phyloP scores from a whole-genome alignment of 2,329 filamentous ascomycete genomes.

The Penicillium sp. region DNA sequence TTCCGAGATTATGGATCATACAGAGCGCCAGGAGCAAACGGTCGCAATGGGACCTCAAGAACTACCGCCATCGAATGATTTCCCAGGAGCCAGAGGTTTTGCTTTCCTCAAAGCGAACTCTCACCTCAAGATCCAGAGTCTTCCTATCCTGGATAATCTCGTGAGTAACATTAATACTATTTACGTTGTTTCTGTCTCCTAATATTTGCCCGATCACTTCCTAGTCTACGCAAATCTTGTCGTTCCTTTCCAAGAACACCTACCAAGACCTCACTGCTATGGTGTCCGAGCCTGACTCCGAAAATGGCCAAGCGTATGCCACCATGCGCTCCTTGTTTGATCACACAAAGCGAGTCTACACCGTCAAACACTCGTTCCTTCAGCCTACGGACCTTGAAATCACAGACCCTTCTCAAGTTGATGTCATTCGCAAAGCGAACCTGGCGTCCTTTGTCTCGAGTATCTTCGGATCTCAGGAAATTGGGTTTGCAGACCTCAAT shows the following conservation, averaged over 20 bases:
- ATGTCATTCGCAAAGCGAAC: slow-evolving; percentile 62
- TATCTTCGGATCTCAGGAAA: slow-evolving; percentile 62
- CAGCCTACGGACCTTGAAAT: slow-evolving; percentile 54
- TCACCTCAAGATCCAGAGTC: slow-evolving; percentile 56
- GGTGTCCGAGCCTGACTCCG: slow-evolving; percentile 54
- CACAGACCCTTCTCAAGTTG: slow-evolving; percentile 53
- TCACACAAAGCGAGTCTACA: slow-evolving; percentile 62
- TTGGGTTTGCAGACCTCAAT: slow-evolving; percentile 63
- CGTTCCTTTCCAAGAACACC: slow-evolving; percentile 55
- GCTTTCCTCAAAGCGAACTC: slow-evolving; percentile 45
- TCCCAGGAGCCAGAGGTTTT: slow-evolving; percentile 33
- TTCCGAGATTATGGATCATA: slow-evolving; percentile 44
- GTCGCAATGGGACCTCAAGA: slow-evolving; percentile 37
- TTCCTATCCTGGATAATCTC: slow-evolving; percentile 61
- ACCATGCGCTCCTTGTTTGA: slow-evolving; percentile 62
- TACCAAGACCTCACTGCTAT: slow-evolving; percentile 58
- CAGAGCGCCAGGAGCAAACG: slow-evolving; percentile 43
- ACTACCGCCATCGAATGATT: slow-evolving; percentile 27
- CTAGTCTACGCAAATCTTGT: slow-evolving; percentile 60
- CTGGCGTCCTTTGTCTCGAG: slow-evolving; percentile 63
- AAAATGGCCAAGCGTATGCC: slow-evolving; percentile 60
- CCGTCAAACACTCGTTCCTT: slow-evolving; percentile 55
- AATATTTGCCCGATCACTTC: background rate
- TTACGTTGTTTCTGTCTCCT: background rate
- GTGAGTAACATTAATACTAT: slow-evolving; percentile 38